phyloP scores from a whole-genome alignment of 2,329 filamentous ascomycete genomes.

The Hypoxylon sp. region DNA sequence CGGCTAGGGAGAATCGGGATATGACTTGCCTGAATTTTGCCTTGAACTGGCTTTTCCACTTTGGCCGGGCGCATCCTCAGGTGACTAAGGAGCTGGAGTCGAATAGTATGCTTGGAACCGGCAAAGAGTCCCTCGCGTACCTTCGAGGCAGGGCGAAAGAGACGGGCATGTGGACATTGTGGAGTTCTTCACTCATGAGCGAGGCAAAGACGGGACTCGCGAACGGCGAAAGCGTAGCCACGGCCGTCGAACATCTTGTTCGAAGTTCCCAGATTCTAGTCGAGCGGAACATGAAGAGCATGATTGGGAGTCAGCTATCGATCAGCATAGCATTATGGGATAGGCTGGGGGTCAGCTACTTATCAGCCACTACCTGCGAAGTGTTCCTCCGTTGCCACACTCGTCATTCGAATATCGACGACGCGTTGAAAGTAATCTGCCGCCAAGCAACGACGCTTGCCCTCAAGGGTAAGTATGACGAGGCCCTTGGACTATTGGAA shows the following conservation, averaged over 20 bases:
- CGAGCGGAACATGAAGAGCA: slow-evolving; percentile 77
- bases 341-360: slow-evolving; percentile 72
- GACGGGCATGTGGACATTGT: slow-evolving; percentile 83
- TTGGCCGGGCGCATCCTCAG: slow-evolving; percentile 84
- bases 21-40: slow-evolving; percentile 94
- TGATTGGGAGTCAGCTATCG: slow-evolving; percentile 79
- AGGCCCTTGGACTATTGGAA: slow-evolving; percentile 72
- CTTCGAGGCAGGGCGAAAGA: slow-evolving; percentile 89
- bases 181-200: slow-evolving; percentile 84
- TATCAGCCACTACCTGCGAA: slow-evolving; percentile 73
- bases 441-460: slow-evolving; percentile 75
- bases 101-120: slow-evolving; percentile 78
- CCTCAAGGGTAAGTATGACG: slow-evolving; percentile 76
- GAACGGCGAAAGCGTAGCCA: slow-evolving; percentile 73
- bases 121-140: slow-evolving; percentile 84
- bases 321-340: slow-evolving; percentile 80
- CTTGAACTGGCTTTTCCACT: slow-evolving; percentile 95
- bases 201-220: slow-evolving; percentile 85
- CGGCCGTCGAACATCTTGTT: slow-evolving; percentile 80
- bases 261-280: slow-evolving; percentile 85
- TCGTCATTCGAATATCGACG: slow-evolving; percentile 72
- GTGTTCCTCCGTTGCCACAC: slow-evolving; percentile 81
- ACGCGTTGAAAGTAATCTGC: slow-evolving; percentile 80
- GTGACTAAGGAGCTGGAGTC: slow-evolving; percentile 78
- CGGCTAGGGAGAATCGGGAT: slow-evolving; percentile 93